Conservation (phyloP, 2,329 filamentous ascomycete species). For the Colletotrichum spinosum region DNA sequence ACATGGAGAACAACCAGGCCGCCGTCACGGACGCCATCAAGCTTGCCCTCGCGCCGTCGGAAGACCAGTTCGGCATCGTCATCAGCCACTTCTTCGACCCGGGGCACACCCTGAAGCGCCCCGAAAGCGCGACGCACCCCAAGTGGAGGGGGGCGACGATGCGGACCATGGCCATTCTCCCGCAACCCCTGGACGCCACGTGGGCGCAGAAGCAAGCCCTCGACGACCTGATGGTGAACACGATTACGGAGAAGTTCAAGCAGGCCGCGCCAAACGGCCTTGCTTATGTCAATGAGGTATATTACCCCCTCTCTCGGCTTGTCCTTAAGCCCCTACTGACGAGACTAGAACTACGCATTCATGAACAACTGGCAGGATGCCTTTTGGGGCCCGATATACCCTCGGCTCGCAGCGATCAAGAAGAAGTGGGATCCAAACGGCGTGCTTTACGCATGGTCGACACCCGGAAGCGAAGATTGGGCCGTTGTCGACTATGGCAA, state of each 20-base stretch:
- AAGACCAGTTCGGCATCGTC: slow-evolving; percentile 24
- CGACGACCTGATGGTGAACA: slow-evolving; percentile 38
- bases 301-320: too few relatives aligned
- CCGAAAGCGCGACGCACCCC: slow-evolving; percentile 35
- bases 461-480: slow-evolving; percentile 37
- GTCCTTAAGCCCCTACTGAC: not conserved
- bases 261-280: slow-evolving; percentile 28
- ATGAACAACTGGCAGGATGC: slow-evolving; percentile 37
- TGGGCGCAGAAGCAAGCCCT: slow-evolving; percentile 31
- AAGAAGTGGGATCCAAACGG: slow-evolving; percentile 58
- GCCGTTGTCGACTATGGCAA: slow-evolving; percentile 33
- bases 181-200: slow-evolving; percentile 30
- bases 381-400: slow-evolving; percentile 35
- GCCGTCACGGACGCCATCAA: slow-evolving; percentile 28
- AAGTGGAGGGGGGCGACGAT: slow-evolving; percentile 33
- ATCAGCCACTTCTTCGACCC: slow-evolving; percentile 36
- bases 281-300: slow-evolving; percentile 36
- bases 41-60: slow-evolving; percentile 10
- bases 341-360: slow-evolving; percentile 34
- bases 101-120: slow-evolving; percentile 1
- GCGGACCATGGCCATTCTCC: slow-evolving; percentile 34
- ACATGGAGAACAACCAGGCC: slow-evolving; percentile 26
- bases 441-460: slow-evolving; percentile 54
- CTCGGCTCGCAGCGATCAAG: slow-evolving; percentile 57
- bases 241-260: slow-evolving; percentile 35